phyloP scores from a whole-genome alignment of 2,329 filamentous ascomycete genomes.

The Fusarium bactridioides region DNA sequence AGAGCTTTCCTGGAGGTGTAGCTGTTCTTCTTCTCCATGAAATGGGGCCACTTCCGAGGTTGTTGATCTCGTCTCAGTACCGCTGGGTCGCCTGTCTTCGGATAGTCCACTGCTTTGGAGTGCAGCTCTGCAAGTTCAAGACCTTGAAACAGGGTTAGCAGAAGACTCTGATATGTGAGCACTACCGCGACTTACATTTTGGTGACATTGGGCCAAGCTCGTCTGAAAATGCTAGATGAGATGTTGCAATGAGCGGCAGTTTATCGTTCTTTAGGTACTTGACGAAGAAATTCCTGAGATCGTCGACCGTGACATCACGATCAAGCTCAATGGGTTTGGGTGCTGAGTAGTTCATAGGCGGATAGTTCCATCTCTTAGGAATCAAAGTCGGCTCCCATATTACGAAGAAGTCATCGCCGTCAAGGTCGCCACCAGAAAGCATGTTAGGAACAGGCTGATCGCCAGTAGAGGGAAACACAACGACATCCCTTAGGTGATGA shows the following conservation, averaged over 20 bases:
- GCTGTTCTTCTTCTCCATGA: constrained; percentile 75
- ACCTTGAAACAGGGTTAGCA: constrained; percentile 49
- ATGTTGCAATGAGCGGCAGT: constrained; percentile 79
- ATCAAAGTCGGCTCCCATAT: constrained; percentile 86
- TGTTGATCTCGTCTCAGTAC: constrained; percentile 67
- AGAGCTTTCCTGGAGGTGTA: constrained; percentile 78
- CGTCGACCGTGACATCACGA: constrained; percentile 71
- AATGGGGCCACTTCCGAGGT: constrained; percentile 80
- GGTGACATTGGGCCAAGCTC: constrained; percentile 69
- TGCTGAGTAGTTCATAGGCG: constrained; percentile 79
- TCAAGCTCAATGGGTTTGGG: constrained; percentile 63
- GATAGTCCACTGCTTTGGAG: constrained; percentile 92
- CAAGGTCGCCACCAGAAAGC: constrained; percentile 95
- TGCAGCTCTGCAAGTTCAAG: constrained; percentile 80
- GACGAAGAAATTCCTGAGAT: constrained; percentile 87
- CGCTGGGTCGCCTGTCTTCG: constrained; percentile 86
- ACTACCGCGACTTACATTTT: constrained; percentile 63
- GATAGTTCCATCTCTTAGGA: constrained; percentile 72
- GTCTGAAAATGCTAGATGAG: constrained; percentile 84
- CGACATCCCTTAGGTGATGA: constrained; percentile 80
- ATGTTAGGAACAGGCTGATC: constrained; percentile 89
- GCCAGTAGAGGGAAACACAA: constrained; percentile 85
- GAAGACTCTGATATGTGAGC: neutral
- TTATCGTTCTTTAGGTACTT: constrained; percentile 91
- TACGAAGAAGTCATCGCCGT: constrained; percentile 94